Conservation (phyloP, 768 basidiomycete species). For the Coprinopsis strossmayeri region DNA sequence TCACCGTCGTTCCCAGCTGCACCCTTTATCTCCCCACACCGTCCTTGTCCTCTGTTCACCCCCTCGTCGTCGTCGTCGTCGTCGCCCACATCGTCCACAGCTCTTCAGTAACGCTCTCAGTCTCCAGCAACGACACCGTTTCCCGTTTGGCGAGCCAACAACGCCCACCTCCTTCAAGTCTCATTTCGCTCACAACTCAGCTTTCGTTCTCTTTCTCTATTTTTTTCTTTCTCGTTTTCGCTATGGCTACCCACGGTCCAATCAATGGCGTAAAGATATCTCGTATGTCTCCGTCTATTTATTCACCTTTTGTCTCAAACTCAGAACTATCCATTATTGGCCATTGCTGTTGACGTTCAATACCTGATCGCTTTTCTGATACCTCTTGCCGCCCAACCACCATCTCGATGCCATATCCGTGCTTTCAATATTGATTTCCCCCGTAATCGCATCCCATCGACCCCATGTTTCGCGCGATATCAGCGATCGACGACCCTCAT, state of each 20-base stretch:
- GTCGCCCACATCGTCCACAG: conserved; percentile 8
- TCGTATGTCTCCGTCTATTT: conserved; percentile 44
- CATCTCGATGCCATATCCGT: conserved; percentile 12
- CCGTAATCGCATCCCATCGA: conserved; percentile 31
- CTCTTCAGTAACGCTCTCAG: conserved; percentile 6
- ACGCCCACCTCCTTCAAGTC: neutral
- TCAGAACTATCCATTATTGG: conserved; percentile 16
- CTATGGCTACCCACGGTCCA: conserved; percentile 72
- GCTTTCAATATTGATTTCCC: conserved; percentile 10
- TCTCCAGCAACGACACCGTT: conserved; percentile 9
- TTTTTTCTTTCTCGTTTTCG: conserved; percentile 10
- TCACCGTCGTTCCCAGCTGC: neutral
- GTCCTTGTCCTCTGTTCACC: conserved; percentile 16
- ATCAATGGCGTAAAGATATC: conserved; percentile 87
- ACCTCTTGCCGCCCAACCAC: conserved; percentile 12
- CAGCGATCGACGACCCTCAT: conserved; percentile 93
- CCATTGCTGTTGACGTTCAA: conserved; percentile 10
- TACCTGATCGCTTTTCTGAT: conserved; percentile 22
- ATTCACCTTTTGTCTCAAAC: conserved; percentile 19
- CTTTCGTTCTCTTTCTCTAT: conserved; percentile 12
- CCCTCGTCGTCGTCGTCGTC: conserved; percentile 16
- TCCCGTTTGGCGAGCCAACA: neutral
- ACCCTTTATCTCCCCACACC: conserved; percentile 8
- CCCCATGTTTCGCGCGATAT: conserved; percentile 16
- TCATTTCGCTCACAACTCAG: conserved; percentile 8